Evolutionary conservation across 441 rosid species (phyloP).

Genomic region (Raphanus hybrid): DNA sequence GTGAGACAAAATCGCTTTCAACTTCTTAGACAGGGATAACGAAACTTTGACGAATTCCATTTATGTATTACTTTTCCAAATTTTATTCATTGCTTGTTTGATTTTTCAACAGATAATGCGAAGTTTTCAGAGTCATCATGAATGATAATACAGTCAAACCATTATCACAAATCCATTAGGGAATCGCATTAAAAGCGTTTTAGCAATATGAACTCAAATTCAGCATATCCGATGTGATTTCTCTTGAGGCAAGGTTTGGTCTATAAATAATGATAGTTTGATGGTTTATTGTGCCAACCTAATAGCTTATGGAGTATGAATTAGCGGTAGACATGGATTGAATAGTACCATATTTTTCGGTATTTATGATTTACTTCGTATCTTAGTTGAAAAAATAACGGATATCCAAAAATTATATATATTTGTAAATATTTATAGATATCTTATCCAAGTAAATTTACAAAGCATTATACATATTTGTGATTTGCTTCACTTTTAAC

Average conservation of each 20-base stretch:
- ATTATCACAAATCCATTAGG: not conserved
- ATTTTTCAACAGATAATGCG: not conserved
- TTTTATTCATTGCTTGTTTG: not conserved
- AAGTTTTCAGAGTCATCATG: slow-evolving; percentile 1
- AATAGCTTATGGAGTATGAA: too few species aligned
- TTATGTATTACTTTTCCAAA: not conserved
- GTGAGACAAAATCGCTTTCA: slow-evolving; percentile 28
- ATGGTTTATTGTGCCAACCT: too few species aligned
- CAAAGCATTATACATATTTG: too few species aligned
- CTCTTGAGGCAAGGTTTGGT: not conserved
- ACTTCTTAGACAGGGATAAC: slow-evolving; percentile 29
- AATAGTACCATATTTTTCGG: too few species aligned
- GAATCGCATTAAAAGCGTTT: not conserved
- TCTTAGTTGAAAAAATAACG: too few species aligned
- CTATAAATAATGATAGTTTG: too few species aligned
- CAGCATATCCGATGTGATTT: not conserved
- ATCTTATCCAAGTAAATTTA: too few species aligned
- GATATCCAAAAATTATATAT: too few species aligned
- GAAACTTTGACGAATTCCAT: slow-evolving; percentile 23
- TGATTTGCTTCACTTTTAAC: too few species aligned
- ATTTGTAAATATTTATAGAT: too few species aligned
- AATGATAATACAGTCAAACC: not conserved
- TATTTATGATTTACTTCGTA: too few species aligned
- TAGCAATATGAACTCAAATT: not conserved
- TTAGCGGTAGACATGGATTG: too few species aligned